These are phyloP conservation scores for Neurospora cerealis DNA, from an alignment of 495 filamentous ascomycete species.

Conservation along the genomic window DNA sequence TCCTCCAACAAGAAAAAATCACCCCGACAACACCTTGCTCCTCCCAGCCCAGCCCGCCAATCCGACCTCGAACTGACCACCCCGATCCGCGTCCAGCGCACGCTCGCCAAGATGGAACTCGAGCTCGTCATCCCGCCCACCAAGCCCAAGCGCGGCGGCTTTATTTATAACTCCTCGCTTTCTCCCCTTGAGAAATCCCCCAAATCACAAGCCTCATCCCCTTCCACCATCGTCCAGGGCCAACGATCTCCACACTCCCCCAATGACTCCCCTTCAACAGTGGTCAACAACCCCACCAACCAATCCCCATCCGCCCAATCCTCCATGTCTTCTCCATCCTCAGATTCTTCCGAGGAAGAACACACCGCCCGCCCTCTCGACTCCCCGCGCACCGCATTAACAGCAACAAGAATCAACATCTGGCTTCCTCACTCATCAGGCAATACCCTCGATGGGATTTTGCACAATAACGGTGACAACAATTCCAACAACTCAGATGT, in stretches of 20 bases:
- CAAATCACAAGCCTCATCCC: background rate
- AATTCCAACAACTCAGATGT: background rate
- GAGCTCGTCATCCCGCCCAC: background rate
- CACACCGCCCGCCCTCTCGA: slow-evolving; percentile 27
- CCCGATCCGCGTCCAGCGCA: background rate
- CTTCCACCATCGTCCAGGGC: background rate
- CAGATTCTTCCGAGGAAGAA: slow-evolving; percentile 3
- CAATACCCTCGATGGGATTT: slow-evolving; percentile 27
- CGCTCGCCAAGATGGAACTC: background rate
- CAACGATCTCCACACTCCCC: background rate
- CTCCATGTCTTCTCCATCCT: background rate
- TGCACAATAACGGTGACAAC: background rate
- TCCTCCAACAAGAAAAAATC: background rate
- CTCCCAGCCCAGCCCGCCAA: background rate
- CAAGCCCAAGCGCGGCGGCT: background rate
- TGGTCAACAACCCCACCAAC: slow-evolving; percentile 5
- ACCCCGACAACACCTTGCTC: background rate
- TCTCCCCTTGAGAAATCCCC: background rate
- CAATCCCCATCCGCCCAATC: background rate
- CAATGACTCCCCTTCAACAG: background rate
- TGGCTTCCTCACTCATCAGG: slow-evolving; percentile 1
- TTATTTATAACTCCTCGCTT: background rate
- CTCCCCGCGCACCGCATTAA: background rate
- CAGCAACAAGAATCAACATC: slow-evolving; percentile 9
- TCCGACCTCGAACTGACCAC: background rate